Conservation (phyloP, 2,329 filamentous ascomycete genomes). For the Aureobasidium sp. region DNA sequence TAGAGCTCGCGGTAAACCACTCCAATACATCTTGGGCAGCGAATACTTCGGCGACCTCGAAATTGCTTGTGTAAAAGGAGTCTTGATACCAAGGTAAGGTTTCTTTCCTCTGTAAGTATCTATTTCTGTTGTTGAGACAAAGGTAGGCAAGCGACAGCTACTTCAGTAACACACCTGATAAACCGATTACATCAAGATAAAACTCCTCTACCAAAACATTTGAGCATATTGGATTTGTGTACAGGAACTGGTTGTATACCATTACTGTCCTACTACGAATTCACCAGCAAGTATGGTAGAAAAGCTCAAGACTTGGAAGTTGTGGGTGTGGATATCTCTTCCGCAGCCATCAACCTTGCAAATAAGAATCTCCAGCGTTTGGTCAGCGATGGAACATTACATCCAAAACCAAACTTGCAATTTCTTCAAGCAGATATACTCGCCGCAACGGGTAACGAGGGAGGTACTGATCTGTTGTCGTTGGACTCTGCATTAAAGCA, state of each 20-base stretch:
- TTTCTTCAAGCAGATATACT: slow-evolving; percentile 30
- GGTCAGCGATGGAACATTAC: not conserved
- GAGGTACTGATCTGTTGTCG: no score
- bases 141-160: slow-evolving; percentile 38
- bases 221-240: slow-evolving; percentile 75
- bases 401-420: not conserved
- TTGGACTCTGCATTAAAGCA: not conserved
- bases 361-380: slow-evolving; percentile 43
- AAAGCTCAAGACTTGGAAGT: slow-evolving; percentile 34
- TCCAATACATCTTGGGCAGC: slow-evolving; percentile 83
- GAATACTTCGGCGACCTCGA: slow-evolving; percentile 83
- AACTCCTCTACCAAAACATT: slow-evolving; percentile 7
- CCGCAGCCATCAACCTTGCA: slow-evolving; percentile 56
- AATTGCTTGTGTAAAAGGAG: slow-evolving; percentile 64
- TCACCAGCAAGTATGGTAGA: slow-evolving; percentile 26
- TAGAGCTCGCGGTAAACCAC: slow-evolving; percentile 56
- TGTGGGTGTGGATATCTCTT: slow-evolving; percentile 65
- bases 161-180: slow-evolving; percentile 28
- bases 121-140: not conserved
- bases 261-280: slow-evolving; percentile 59
- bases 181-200: slow-evolving; percentile 19
- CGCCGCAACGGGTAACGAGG: no score
- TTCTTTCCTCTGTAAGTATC: not conserved
- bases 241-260: slow-evolving; percentile 88
- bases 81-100: slow-evolving; percentile 69